Base-by-base conservation (phyloP, 352 stramenopile species). In the Pythium phragmiticola region DNA sequence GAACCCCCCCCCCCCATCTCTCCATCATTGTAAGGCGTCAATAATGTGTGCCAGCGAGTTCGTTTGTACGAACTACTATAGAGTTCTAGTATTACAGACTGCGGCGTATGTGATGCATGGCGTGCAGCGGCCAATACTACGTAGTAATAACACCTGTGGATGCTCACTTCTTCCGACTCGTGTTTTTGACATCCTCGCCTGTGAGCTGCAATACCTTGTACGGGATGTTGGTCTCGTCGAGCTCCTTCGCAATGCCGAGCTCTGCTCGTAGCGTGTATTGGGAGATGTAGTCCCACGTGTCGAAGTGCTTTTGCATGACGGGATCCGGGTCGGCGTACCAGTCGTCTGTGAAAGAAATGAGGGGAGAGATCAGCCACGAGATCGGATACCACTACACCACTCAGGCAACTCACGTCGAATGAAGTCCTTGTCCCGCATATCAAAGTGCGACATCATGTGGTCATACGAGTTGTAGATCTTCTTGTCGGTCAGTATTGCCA, bases 391-490 rank as follows among this genome's bases (percentile, higher is more conserved):
- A 42, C 2, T 12, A 42, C 3, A 13, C 37, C 14, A 11, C 45
- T 30, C 21, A 23, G 17, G 48, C n/a, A 28, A 85, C 82, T 57
- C 80, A 95, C 82, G 77, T 76, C 87, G 79, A 64, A 88, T 88
- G 66, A 92, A 91, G 71, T 90, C 76, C 73, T 90, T 89, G 74
- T 94, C 79, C 17, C 82, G 80, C 63, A 86, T 85, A 62, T 94
- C 82, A 56, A 94, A 91, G 59, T 92, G 77, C n/a, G 85, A 84
- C 85, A 95, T 94, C 82, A 94, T 92, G 58, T 92, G 78, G 48
- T 93, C 79, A 65, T 93, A 95, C 11, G 74, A 88, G 57, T 87
- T 89, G 69, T 93, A 94, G 49, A 90, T 89, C 63, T 88, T 89
- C 67, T 90, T 91, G 67, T 93, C 85, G 37, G 74, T 84, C 37